Evolutionary conservation across 2,329 filamentous ascomycete species (phyloP).

Genomic region (Epicoccum nigrum): DNA sequence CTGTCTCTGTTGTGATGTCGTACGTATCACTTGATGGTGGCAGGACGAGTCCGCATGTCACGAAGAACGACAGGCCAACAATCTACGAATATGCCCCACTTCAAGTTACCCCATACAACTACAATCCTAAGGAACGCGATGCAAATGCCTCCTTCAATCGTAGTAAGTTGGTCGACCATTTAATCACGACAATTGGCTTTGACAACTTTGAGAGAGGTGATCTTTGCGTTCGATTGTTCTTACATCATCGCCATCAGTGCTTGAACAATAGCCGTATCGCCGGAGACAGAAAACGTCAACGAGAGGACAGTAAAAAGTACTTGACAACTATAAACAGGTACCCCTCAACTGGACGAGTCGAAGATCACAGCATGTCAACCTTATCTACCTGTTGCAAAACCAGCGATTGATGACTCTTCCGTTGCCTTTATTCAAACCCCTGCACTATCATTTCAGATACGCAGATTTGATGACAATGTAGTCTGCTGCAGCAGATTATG

Average conservation of each 20-base stretch:
- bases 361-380: constrained; percentile 11
- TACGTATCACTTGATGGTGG: constrained; percentile 1
- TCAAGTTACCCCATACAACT: constrained; percentile 2
- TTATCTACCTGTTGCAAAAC: constrained; percentile 23
- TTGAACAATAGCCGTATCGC: constrained; percentile 20
- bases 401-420: constrained; percentile 6
- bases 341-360: neutral
- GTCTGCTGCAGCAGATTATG: no score
- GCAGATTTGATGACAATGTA: no score
- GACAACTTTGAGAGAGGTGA: constrained; percentile 26
- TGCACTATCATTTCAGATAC: no score
- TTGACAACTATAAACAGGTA: constrained; percentile 3
- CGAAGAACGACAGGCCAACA: neutral
- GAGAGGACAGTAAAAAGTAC: neutral
- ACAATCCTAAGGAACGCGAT: constrained; percentile 5
- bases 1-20: neutral
- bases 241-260: constrained; percentile 34
- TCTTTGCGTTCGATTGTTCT: constrained; percentile 34
- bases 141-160: constrained; percentile 13
- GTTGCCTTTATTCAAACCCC: no score
- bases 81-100: constrained; percentile 7
- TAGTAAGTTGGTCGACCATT: constrained; percentile 29
- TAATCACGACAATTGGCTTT: no score
- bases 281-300: neutral
- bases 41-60: neutral